Percentiles rank a stretch among this genome's conserved stretches.
Evolutionary conservation across 352 stramenopile genomes (phyloP).

Genomic region (Phytophthora quininea): DNA sequence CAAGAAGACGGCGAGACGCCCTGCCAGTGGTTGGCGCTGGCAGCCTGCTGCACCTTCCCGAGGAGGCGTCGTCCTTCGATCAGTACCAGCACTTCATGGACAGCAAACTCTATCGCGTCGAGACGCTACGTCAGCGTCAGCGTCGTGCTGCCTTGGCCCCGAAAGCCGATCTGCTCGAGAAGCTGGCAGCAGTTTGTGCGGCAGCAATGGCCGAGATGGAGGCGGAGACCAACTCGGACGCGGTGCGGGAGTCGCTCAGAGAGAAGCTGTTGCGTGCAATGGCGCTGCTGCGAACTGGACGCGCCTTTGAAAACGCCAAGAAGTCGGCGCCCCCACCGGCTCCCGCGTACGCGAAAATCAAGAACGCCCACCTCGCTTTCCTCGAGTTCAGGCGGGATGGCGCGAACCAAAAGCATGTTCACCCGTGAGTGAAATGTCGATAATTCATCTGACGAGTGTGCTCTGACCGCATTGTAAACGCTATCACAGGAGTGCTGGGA

Average conservation of each 20-base stretch:
- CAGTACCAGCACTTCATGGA: conserved; percentile 57
- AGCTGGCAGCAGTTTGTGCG: conserved; percentile 32
- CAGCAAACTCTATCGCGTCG: conserved; percentile 45
- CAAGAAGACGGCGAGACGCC: conserved; percentile 5
- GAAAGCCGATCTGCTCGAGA: conserved; percentile 38
- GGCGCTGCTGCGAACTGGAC: conserved; percentile 33
- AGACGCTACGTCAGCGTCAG: conserved; percentile 45
- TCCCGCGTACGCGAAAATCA: conserved; percentile 34
- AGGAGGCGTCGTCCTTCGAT: conserved; percentile 28
- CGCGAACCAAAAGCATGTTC: conserved; percentile 19
- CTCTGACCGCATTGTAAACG: not conserved
- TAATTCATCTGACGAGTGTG: too few species aligned
- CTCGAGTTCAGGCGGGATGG: conserved; percentile 50
- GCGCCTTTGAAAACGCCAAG: conserved; percentile 33
- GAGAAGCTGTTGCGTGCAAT: conserved; percentile 36
- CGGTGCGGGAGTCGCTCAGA: conserved; percentile 15
- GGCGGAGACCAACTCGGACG: conserved; percentile 2
- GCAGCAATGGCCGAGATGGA: conserved; percentile 23
- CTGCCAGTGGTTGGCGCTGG: conserved; percentile 13
- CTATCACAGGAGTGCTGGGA: conserved; percentile 28
- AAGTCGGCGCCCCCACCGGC: not conserved
- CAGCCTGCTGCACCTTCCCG: conserved; percentile 6
- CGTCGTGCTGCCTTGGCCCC: conserved; percentile 46
- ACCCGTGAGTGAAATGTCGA: conserved; percentile 18
- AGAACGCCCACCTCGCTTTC: conserved; percentile 71